phyloP scores from a whole-genome alignment of 768 basidiomycete genomes.

The Kwoniella mangroviensis region DNA sequence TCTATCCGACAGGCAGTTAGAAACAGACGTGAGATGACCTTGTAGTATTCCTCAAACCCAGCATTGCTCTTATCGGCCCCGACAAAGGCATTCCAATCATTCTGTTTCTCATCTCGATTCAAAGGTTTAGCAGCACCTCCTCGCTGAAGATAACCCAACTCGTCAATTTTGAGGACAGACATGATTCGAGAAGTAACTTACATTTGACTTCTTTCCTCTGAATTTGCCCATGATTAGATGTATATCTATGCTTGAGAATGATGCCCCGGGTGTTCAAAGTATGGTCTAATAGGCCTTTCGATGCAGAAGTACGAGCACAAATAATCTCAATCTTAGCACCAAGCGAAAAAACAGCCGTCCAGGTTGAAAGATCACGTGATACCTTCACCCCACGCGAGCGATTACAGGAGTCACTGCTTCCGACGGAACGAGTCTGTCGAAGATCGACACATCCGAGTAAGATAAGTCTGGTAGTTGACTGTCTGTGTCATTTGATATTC shows the following conservation, averaged over 20 bases:
- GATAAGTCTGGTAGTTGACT: too few relatives aligned
- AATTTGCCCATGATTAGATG: constrained; percentile 16
- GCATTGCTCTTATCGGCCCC: constrained; percentile 51
- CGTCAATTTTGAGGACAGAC: not conserved
- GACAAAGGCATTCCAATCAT: constrained; percentile 29
- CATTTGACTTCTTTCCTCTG: constrained; percentile 20
- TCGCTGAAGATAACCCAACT: constrained; percentile 12
- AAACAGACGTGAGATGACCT: constrained; percentile 40
- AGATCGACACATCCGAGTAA: too few relatives aligned
- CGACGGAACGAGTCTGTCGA: too few relatives aligned
- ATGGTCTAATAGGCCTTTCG: too few relatives aligned
- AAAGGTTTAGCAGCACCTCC: constrained; percentile 13
- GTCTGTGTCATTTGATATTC: too few relatives aligned
- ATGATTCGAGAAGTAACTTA: not conserved
- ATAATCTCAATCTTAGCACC: too few relatives aligned
- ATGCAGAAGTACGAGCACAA: too few relatives aligned
- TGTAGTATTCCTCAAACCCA: constrained; percentile 61
- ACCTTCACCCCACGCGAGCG: too few relatives aligned
- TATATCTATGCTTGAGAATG: too few relatives aligned
- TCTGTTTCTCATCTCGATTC: constrained; percentile 22
- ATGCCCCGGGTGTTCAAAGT: too few relatives aligned
- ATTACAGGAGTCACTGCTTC: too few relatives aligned
- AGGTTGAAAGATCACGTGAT: constrained; percentile 11
- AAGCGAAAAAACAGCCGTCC: not conserved
- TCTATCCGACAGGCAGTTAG: not conserved